Conservation (phyloP, 768 basidiomycete species). For the Collybia nuda region DNA sequence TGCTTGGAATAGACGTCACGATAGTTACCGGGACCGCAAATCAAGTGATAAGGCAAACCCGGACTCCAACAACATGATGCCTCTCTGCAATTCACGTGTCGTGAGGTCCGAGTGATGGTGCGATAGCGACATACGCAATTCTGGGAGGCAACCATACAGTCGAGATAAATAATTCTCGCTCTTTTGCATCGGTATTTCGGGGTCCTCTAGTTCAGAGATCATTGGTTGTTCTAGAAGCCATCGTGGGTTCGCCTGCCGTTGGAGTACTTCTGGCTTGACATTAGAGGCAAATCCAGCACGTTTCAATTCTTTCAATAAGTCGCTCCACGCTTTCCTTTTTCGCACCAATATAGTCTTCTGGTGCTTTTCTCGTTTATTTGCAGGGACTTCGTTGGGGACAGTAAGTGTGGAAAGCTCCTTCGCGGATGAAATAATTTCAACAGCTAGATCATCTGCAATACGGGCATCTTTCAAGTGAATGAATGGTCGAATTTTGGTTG, state of each 20-base stretch:
- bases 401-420: conserved; percentile 51
- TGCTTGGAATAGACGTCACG: background rate
- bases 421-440: conserved; percentile 62
- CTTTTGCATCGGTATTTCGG: conserved; percentile 31
- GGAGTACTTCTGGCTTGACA: conserved; percentile 68
- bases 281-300: conserved; percentile 71
- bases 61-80: conserved; percentile 76
- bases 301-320: conserved; percentile 87
- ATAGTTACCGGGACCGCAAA: conserved; percentile 60
- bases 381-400: conserved; percentile 38
- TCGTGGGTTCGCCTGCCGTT: conserved; percentile 47
- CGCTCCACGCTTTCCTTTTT: conserved; percentile 89
- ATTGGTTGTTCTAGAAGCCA: conserved; percentile 70
- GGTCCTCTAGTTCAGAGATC: conserved; percentile 21
- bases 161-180: conserved; percentile 66
- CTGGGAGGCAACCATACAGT: conserved; percentile 63
- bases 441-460: conserved; percentile 53
- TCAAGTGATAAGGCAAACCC: conserved; percentile 67
- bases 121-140: conserved; percentile 58
- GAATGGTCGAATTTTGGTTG: conserved; percentile 38
- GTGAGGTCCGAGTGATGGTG: conserved; percentile 80
- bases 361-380: conserved; percentile 58
- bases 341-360: conserved; percentile 73
- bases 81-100: conserved; percentile 86
- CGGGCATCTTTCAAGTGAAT: conserved; percentile 39